These are phyloP conservation scores for Paraleonurus japonicus DNA, from an alignment of 257 asterid genomes.

Conservation along the genomic window DNA sequence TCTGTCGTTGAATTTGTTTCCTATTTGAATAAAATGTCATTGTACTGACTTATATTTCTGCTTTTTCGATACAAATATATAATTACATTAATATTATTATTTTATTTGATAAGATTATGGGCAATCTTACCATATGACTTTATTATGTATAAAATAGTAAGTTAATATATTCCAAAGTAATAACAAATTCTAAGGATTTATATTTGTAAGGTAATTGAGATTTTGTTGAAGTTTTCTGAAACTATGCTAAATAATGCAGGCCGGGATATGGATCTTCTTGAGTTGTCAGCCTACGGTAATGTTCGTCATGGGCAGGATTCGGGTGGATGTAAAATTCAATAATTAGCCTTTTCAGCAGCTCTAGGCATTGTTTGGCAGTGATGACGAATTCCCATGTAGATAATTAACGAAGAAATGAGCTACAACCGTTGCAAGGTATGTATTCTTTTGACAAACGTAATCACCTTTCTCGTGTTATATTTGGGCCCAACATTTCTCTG, in stretches of 20 bases:
- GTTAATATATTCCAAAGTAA: too few species aligned
- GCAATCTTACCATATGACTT: not conserved
- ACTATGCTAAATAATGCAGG: too few species aligned
- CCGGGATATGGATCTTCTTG: constrained; percentile 95
- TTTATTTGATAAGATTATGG: not conserved
- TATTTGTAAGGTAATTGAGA: too few species aligned
- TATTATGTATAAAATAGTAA: too few species aligned
- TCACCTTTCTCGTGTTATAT: not conserved
- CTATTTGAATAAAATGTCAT: not conserved
- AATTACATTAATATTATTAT: not conserved
- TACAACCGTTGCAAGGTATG: constrained; percentile 9
- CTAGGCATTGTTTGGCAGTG: not conserved
- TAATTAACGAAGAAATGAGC: constrained; percentile 1
- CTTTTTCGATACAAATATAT: not conserved
- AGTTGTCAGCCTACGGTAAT: constrained; percentile 83
- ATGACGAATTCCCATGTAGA: constrained; percentile 6
- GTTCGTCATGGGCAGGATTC: constrained; percentile 74
- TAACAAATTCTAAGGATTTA: too few species aligned
- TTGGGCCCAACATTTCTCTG: not conserved
- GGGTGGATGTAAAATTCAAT: constrained; percentile 83
- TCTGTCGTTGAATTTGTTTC: not conserved
- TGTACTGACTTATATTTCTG: not conserved
- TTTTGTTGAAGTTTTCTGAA: too few species aligned
- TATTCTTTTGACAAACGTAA: not conserved
- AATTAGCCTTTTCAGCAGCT: constrained; percentile 15